Evolutionary conservation across 495 filamentous ascomycete genomes (phyloP).

Genomic region (Penicillium macrosclerotiorum): DNA sequence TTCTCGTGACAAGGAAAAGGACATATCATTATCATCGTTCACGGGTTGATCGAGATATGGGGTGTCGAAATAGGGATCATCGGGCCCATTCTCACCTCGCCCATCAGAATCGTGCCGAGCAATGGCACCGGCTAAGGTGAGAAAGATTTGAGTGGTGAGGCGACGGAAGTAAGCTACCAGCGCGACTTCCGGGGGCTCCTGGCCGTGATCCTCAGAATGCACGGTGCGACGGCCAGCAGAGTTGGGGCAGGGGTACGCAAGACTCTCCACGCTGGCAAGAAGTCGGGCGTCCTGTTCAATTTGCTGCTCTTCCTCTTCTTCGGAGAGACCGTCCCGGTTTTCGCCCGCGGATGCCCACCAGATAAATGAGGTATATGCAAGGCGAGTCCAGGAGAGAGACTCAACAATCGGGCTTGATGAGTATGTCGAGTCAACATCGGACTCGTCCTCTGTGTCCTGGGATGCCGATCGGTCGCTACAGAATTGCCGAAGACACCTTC

Average conservation of each 20-base stretch:
- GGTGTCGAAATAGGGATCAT: conserved; percentile 6
- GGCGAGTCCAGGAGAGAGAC: conserved; percentile 79
- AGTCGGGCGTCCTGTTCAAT: conserved; percentile 43
- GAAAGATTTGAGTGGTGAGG: conserved; percentile 69
- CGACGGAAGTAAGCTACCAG: conserved; percentile 92
- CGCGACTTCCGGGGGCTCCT: conserved; percentile 61
- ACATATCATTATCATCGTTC: conserved; percentile 18
- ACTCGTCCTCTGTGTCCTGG: conserved; percentile 28
- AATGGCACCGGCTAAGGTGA: conserved; percentile 57
- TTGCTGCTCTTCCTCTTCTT: conserved; percentile 45
- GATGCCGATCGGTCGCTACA: conserved; percentile 27
- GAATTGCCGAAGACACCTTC: conserved; percentile 59
- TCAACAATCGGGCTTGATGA: conserved; percentile 61
- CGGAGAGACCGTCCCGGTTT: conserved; percentile 53
- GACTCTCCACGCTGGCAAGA: conserved; percentile 40
- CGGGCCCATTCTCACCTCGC: conserved; percentile 16
- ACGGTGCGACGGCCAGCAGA: conserved; percentile 43
- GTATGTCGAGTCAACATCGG: conserved; percentile 45
- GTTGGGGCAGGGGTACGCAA: conserved; percentile 27
- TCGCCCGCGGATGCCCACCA: conserved; percentile 99
- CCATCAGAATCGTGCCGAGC: conserved; percentile 55
- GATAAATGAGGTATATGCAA: conserved; percentile 89
- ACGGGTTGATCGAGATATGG: conserved; percentile 16
- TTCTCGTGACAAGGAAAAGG: conserved; percentile 28
- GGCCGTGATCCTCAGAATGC: conserved; percentile 33